A percentile compares a stretch with the other conserved stretches of the same genome.
Evolutionary conservation across 768 basidiomycete species (phyloP).

Genomic region (Mycena chlorophos): DNA sequence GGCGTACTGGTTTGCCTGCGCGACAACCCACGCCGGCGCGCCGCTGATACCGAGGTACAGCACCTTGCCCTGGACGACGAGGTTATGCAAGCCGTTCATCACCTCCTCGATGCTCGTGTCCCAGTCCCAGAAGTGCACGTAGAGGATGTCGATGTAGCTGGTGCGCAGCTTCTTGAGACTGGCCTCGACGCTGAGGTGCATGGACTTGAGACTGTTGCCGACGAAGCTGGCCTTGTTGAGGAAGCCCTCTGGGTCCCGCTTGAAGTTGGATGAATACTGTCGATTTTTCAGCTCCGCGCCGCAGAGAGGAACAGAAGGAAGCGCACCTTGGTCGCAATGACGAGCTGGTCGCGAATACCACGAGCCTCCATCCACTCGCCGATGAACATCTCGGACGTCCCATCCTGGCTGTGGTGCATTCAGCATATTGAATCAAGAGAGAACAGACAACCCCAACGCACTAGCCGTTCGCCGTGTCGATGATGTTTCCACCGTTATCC

Average conservation of each 20-base stretch:
- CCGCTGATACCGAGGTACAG: conserved; percentile 40
- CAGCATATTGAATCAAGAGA: background rate
- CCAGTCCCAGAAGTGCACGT: conserved; percentile 57
- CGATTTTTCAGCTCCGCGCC: background rate
- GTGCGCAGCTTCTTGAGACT: conserved; percentile 51
- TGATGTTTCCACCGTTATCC: conserved; percentile 14
- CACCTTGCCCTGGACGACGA: conserved; percentile 46
- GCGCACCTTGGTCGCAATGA: conserved; percentile 51
- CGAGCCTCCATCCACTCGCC: conserved; percentile 54
- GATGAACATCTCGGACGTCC: conserved; percentile 52
- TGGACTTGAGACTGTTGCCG: conserved; percentile 32
- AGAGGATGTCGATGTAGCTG: conserved; percentile 58
- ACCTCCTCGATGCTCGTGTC: conserved; percentile 39
- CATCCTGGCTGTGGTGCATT: conserved; percentile 43
- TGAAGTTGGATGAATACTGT: conserved; percentile 24
- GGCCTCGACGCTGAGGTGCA: conserved; percentile 49
- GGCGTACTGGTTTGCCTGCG: conserved; percentile 43
- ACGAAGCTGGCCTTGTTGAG: conserved; percentile 1
- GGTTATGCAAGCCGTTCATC: conserved; percentile 44
- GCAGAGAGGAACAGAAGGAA: conserved; percentile 20
- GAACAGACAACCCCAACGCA: background rate
- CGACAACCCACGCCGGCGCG: conserved; percentile 40
- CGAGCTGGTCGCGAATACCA: conserved; percentile 48
- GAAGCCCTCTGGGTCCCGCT: conserved; percentile 21
- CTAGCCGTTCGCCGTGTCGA: conserved; percentile 18